Evolutionary conservation across 2,329 filamentous ascomycete species (phyloP).

Genomic region (Dactylellina parvicollis): DNA sequence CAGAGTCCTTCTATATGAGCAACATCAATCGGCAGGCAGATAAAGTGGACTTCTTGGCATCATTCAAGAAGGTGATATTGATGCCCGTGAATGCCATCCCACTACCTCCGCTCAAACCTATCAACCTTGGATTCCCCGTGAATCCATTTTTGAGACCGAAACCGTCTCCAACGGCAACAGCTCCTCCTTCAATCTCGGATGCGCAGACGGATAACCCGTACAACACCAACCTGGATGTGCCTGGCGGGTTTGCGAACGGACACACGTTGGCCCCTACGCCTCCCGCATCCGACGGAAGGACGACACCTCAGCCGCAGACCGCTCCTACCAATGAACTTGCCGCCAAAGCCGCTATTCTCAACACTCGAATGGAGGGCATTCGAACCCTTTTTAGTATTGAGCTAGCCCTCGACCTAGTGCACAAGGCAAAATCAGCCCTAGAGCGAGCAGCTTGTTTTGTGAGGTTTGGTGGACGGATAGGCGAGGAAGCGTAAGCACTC

Average conservation of each 20-base stretch:
- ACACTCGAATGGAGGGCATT: slow-evolving; percentile 91
- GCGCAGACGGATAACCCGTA: slow-evolving; percentile 58
- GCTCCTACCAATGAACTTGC: slow-evolving; percentile 76
- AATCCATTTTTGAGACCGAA: slow-evolving; percentile 57
- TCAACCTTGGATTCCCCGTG: slow-evolving; percentile 42
- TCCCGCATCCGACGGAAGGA: slow-evolving; percentile 13
- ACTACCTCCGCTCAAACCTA: slow-evolving; percentile 41
- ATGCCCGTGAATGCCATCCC: slow-evolving; percentile 89
- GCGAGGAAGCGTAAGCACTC: slow-evolving; percentile 74
- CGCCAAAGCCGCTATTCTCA: slow-evolving; percentile 98
- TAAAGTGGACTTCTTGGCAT: slow-evolving; percentile 94
- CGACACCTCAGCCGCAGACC: slow-evolving; percentile 58
- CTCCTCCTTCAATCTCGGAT: slow-evolving; percentile 39
- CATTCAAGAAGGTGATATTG: slow-evolving; percentile 99
- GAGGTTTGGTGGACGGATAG: slow-evolving; percentile 78
- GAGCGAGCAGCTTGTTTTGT: slow-evolving; percentile 87
- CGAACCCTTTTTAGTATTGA: slow-evolving; percentile 96
- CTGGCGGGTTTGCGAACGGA: slow-evolving; percentile 28
- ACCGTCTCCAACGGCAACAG: slow-evolving; percentile 18
- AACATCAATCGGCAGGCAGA: slow-evolving; percentile 93
- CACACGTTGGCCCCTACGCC: slow-evolving; percentile 11
- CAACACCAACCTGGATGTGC: slow-evolving; percentile 52
- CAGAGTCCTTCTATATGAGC: slow-evolving; percentile 94
- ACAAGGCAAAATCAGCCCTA: slow-evolving; percentile 85
- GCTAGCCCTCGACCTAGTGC: slow-evolving; percentile 87